A percentile compares a stretch with the other conserved stretches of the same genome.
These are phyloP conservation scores for Eleusine coracana DNA, from an alignment of 176 grass and related monocot genomes.

Conservation along the genomic window DNA sequence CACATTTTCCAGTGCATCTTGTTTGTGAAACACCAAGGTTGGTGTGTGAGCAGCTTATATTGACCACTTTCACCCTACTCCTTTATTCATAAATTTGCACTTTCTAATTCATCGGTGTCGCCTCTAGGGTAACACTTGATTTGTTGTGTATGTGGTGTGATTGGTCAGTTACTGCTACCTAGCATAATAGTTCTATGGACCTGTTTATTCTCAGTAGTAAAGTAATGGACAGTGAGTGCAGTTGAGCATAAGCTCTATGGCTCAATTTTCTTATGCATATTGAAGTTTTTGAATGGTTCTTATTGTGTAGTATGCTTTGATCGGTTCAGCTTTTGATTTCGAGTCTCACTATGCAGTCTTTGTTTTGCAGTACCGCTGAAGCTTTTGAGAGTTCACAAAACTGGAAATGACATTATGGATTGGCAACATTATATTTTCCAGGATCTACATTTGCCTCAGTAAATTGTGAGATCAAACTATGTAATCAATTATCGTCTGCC, in stretches of 20 bases:
- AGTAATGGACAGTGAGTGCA: too few relatives aligned
- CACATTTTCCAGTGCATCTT: background rate
- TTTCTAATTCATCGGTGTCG: too few relatives aligned
- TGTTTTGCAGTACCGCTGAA: conserved; percentile 3
- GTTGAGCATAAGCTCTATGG: background rate
- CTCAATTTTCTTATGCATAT: background rate
- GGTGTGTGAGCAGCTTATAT: too few relatives aligned
- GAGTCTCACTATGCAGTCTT: background rate
- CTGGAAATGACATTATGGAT: background rate
- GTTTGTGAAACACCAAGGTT: too few relatives aligned
- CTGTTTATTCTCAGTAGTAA: too few relatives aligned
- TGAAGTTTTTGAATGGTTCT: background rate
- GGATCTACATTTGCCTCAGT: background rate
- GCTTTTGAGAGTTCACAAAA: background rate
- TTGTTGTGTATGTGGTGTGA: too few relatives aligned
- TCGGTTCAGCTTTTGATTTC: background rate
- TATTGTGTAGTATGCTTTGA: background rate
- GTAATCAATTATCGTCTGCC: background rate
- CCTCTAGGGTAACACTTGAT: too few relatives aligned
- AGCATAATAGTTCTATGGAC: too few relatives aligned
- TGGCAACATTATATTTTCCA: background rate
- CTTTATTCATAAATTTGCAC: too few relatives aligned
- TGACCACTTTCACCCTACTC: too few relatives aligned
- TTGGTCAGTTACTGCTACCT: too few relatives aligned
- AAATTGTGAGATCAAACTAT: background rate